Evolutionary conservation across 164 flowering plant genomes (phyloP).

Genomic region (Kingdonia uniflora): DNA sequence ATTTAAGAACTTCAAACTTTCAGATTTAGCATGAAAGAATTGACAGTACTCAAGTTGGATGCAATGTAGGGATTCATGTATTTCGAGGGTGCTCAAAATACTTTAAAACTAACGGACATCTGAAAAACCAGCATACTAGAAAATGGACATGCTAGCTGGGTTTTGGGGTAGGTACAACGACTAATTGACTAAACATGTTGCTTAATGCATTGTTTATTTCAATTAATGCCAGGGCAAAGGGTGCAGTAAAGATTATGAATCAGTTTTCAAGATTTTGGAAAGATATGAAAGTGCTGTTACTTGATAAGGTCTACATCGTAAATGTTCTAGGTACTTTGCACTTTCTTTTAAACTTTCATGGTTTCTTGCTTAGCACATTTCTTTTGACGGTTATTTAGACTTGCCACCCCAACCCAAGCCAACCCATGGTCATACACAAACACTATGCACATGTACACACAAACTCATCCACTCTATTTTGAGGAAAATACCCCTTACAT

Average conservation of each 20-base stretch:
- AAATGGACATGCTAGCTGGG: not conserved
- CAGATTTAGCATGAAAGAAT: too few relatives aligned
- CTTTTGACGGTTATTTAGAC: too few relatives aligned
- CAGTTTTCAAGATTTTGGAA: slow-evolving; percentile 40
- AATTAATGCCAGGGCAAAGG: slow-evolving; percentile 28
- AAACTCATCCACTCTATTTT: too few relatives aligned
- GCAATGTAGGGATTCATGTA: not conserved
- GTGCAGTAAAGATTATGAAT: slow-evolving; percentile 9
- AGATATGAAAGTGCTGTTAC: slow-evolving; percentile 65
- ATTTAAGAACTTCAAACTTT: too few relatives aligned
- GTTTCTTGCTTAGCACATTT: too few relatives aligned
- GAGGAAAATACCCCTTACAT: not conserved
- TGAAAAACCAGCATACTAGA: not conserved
- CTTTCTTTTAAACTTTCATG: too few relatives aligned
- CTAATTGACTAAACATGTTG: not conserved
- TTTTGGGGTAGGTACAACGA: not conserved
- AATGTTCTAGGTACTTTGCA: slow-evolving; percentile 80
- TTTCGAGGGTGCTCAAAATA: not conserved
- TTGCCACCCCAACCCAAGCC: too few relatives aligned
- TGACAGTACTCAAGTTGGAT: not conserved
- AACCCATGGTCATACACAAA: too few relatives aligned
- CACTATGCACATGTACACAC: too few relatives aligned
- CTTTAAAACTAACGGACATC: not conserved
- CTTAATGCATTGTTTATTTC: not conserved
- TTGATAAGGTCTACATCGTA: slow-evolving; percentile 61